A percentile compares a stretch with the other conserved stretches of the same genome.
These are phyloP conservation scores for Yarrowia bubula DNA, from an alignment of 805 yeast species.

Conservation along the genomic window DNA sequence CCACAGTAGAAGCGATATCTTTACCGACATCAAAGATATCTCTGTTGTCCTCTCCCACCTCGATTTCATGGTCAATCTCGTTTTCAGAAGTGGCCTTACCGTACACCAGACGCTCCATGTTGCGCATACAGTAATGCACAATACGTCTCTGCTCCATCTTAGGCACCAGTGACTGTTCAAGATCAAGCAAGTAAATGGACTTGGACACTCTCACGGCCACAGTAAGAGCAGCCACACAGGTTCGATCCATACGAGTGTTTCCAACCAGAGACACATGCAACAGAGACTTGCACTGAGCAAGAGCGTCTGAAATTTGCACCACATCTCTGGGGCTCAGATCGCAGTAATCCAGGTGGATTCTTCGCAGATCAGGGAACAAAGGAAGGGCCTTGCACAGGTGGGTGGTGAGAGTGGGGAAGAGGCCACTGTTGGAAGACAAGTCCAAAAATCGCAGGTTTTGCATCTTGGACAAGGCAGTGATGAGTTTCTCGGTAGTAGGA, in stretches of 20 bases:
- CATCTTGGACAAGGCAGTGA: conserved; percentile 48
- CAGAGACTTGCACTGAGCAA: conserved; percentile 65
- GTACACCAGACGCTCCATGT: conserved; percentile 45
- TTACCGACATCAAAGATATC: conserved; percentile 38
- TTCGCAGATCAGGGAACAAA: conserved; percentile 56
- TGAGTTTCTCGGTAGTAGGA: conserved; percentile 39
- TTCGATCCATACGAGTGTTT: conserved; percentile 54
- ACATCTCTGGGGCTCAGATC: conserved; percentile 56
- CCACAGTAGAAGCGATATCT: conserved; percentile 33
- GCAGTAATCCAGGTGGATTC: conserved; percentile 73
- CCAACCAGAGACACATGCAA: conserved; percentile 70
- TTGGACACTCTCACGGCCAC: conserved; percentile 66
- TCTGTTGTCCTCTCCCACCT: conserved; percentile 44
- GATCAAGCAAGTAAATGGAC: conserved; percentile 64
- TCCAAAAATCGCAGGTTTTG: conserved; percentile 68
- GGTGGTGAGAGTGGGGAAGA: conserved; percentile 62
- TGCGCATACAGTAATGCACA: conserved; percentile 77
- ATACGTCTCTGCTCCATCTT: conserved; percentile 64
- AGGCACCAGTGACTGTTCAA: conserved; percentile 62
- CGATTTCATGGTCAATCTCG: conserved; percentile 33
- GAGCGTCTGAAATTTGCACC: conserved; percentile 59
- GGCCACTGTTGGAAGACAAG: conserved; percentile 61
- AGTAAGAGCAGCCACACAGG: conserved; percentile 63
- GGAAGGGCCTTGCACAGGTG: conserved; percentile 66
- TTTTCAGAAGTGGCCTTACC: conserved; percentile 25